Base-by-base conservation (phyloP, 2,329 filamentous ascomycete species). In the Xenoacremonium recifei region DNA sequence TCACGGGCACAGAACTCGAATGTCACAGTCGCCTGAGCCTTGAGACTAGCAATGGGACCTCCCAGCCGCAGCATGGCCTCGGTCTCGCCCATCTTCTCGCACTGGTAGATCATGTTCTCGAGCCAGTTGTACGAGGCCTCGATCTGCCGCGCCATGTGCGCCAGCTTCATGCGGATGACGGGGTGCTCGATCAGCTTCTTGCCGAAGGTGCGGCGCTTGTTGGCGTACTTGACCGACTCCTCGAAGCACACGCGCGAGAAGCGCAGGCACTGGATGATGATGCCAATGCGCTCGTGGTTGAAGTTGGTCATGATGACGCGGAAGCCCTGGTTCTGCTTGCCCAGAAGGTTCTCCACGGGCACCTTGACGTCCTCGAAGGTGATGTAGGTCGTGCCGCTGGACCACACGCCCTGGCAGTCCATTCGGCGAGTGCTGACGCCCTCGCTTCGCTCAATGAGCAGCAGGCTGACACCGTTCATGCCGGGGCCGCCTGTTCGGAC, bases 271-370 rank as follows among this genome's bases (percentile, higher is more conserved):
- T 99, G 93, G 73, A 97, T 97, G 71, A 97, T 91, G 69, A 99
- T 97, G 49, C 93, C 93, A 57, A 99, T 91, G 50, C 93, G 89
- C 74, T 99, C 93, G 77, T 97, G 93, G 80, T 97, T 97, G 77
- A 96, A 96, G 79, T 96, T 96, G 65, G 89, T 96, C 92, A 97
- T 97, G 76, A 99, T 92, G 63, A 95, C 90, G 72, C 91, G 89
- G 82, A 99, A 99, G 29, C 93, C 93, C 67, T 95, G 86, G 77
- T 99, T 96, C 74, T 95, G 85, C 76, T 96, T 97, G 71, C 93
- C 93, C 47, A 99, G 84, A 58, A 99, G 69, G 74, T 99, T 97
- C 79, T 96, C 92, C n/a, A 97, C 93, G 2, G 93, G 93, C 0
- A 99, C 93, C 76, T 97, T 97, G 69, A 97, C 93, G 64, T 99